Conservation (phyloP, 164 flowering plant genomes). For the Vitis riparia region DNA sequence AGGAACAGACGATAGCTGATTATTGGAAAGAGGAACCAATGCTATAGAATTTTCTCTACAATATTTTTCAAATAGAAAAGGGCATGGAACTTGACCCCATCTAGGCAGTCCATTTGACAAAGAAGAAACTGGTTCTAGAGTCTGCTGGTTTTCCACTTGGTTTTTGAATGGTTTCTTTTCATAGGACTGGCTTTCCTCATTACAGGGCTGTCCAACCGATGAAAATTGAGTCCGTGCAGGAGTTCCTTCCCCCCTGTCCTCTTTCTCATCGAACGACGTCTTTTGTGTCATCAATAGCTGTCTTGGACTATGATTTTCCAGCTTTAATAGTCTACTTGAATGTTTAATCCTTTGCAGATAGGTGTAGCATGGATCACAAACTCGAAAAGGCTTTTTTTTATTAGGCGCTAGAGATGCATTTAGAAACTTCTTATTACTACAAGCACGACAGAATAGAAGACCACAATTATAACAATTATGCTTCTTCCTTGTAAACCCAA, state of each 20-base stretch:
- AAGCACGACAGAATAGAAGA: conserved; percentile 51
- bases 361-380: conserved; percentile 60
- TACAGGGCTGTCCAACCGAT: conserved; percentile 19
- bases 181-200: conserved; percentile 19
- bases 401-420: conserved; percentile 61
- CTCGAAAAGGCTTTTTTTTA: conserved; percentile 52
- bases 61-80: conserved; percentile 28
- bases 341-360: conserved; percentile 24
- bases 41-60: conserved; percentile 13
- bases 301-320: conserved; percentile 29
- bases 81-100: conserved; percentile 63
- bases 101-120: conserved; percentile 28
- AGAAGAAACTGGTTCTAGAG: conserved; percentile 20
- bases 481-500: conserved; percentile 62
- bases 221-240: conserved; percentile 16
- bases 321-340: conserved; percentile 11
- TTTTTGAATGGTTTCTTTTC: conserved; percentile 16
- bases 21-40: conserved; percentile 8
- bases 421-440: conserved; percentile 54
- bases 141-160: conserved; percentile 23
- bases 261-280: conserved; percentile 19
- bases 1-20: conserved; percentile 17
- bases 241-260: conserved; percentile 19
- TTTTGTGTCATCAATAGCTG: conserved; percentile 20
- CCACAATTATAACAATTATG: conserved; percentile 77